These are phyloP conservation scores for Phytophthora hibernalis DNA, from an alignment of 352 stramenopile species.

Conservation along the genomic window DNA sequence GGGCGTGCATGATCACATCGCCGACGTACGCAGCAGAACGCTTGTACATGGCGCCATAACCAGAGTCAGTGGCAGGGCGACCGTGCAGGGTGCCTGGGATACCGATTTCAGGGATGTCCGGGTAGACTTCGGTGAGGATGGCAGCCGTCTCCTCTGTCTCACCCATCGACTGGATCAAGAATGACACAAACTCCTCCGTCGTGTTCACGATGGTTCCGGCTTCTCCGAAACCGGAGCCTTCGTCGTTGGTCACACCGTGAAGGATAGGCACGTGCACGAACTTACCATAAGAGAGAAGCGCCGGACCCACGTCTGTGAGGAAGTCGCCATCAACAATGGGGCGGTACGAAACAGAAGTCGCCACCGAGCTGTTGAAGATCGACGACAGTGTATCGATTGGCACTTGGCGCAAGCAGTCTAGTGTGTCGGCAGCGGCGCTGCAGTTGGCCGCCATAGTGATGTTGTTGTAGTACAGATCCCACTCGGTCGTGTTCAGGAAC, in stretches of 20 bases:
- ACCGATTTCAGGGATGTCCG: constrained; percentile 32
- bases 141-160: too few species aligned
- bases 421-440: constrained; percentile 19
- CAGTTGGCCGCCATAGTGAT: constrained; percentile 31
- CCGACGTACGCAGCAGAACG: constrained; percentile 30
- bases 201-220: too few species aligned
- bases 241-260: constrained; percentile 29
- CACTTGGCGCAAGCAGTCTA: constrained; percentile 33
- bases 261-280: constrained; percentile 36
- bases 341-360: constrained; percentile 12
- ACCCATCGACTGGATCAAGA: too few species aligned
- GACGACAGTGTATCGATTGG: constrained; percentile 24
- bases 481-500: constrained; percentile 24
- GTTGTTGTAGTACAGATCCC: constrained; percentile 41
- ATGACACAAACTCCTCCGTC: too few species aligned
- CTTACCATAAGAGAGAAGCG: constrained; percentile 24
- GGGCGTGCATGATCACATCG: constrained; percentile 29
- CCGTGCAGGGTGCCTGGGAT: constrained; percentile 27
- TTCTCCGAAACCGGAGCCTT: too few species aligned
- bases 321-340: constrained; percentile 37
- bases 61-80: constrained; percentile 5
- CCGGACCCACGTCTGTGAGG: constrained; percentile 13
- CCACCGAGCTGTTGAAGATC: constrained; percentile 34
- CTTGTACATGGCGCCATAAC: constrained; percentile 28
- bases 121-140: constrained; percentile 22